phyloP scores from a whole-genome alignment of 164 flowering plant genomes.

The Protea cynaroides region DNA sequence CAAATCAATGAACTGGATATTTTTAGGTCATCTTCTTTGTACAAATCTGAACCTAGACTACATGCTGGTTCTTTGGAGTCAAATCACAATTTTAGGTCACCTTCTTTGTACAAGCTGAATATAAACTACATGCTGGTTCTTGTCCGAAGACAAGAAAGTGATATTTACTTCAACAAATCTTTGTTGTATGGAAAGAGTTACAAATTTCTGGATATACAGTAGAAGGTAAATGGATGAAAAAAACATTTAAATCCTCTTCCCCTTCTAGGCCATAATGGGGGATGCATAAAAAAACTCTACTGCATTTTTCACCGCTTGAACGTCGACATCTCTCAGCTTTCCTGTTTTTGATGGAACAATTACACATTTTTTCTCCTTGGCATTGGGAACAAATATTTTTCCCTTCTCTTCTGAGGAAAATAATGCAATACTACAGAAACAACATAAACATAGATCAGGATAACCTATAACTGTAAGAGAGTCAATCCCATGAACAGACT shows the following conservation, averaged over 20 bases:
- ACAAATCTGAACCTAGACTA: no score
- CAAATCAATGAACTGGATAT: no score
- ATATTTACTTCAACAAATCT: no score
- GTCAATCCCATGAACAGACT: background rate
- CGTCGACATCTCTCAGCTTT: slow-evolving; percentile 53
- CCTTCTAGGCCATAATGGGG: slow-evolving; percentile 42
- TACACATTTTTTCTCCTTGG: slow-evolving; percentile 61
- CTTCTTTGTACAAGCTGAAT: no score
- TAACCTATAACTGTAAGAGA: background rate
- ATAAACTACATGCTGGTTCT: no score
- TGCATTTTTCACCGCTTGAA: slow-evolving; percentile 53
- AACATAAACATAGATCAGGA: background rate
- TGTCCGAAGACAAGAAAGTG: no score
- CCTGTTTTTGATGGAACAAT: slow-evolving; percentile 68
- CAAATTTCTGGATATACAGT: background rate
- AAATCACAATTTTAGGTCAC: no score
- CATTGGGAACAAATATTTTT: slow-evolving; percentile 54
- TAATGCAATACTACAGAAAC: slow-evolving; percentile 54
- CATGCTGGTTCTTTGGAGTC: no score
- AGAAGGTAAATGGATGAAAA: background rate
- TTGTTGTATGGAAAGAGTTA: background rate
- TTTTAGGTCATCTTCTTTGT: no score
- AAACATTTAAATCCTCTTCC: background rate
- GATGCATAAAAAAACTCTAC: slow-evolving; percentile 43
- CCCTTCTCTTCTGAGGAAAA: slow-evolving; percentile 70